Conservation (phyloP, 148 eudicot species). For the Vaccinium corymbosum region DNA sequence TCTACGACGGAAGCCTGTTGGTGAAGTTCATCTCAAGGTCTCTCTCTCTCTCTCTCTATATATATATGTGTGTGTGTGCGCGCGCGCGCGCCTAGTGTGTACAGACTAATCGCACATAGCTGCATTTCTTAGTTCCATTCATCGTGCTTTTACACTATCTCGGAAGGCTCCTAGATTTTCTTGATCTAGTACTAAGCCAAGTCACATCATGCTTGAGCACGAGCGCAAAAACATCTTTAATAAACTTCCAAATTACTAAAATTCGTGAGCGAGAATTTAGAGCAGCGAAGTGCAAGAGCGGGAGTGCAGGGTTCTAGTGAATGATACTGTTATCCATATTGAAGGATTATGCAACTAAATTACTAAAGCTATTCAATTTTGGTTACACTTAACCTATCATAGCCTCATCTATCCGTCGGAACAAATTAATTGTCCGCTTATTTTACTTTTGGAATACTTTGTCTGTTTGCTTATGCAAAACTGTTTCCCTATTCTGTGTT, state of each 20-base stretch:
- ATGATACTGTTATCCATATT: too few species aligned
- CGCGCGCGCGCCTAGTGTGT: too few species aligned
- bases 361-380: background rate
- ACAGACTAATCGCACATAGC: background rate
- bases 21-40: conserved; percentile 90
- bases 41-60: background rate
- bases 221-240: background rate
- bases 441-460: background rate
- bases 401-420: background rate
- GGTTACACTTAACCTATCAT: background rate
- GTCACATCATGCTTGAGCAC: background rate
- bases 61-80: too few species aligned
- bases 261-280: background rate
- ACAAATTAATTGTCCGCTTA: background rate
- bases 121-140: background rate
- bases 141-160: background rate
- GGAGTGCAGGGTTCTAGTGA: too few species aligned
- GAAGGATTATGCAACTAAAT: background rate
- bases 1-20: conserved; percentile 47
- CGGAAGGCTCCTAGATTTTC: background rate
- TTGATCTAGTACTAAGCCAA: background rate
- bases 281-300: background rate
- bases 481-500: background rate
- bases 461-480: background rate
- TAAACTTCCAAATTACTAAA: background rate